Conservation (phyloP, 176 grass and related monocot genomes). For the Aechmea fasciata region DNA sequence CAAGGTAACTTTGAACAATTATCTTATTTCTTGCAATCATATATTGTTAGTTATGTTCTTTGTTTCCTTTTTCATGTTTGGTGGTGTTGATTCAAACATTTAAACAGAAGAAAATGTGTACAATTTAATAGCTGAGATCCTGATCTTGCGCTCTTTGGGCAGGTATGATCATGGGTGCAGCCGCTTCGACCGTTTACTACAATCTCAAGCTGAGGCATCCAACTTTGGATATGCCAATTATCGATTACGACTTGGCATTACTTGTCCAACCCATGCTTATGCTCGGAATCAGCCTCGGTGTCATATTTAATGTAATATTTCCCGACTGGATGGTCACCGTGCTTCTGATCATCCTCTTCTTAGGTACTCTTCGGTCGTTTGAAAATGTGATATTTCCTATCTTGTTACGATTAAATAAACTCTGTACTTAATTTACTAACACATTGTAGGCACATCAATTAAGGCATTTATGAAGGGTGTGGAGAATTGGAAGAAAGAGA, state of each 20-base stretch:
- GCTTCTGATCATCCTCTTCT: constrained; percentile 56
- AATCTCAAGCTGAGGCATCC: constrained; percentile 75
- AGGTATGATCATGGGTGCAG: constrained; percentile 81
- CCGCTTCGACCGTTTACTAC: constrained; percentile 63
- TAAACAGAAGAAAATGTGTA: not conserved
- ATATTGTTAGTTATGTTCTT: too few species aligned
- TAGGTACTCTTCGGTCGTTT: constrained; percentile 30
- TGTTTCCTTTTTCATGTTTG: not conserved
- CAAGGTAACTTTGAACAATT: too few species aligned
- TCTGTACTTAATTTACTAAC: too few species aligned
- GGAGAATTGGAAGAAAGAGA: constrained; percentile 62
- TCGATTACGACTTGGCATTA: constrained; percentile 71
- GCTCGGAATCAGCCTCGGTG: constrained; percentile 73
- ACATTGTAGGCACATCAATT: constrained; percentile 42
- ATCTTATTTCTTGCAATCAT: too few species aligned
- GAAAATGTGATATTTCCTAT: not conserved
- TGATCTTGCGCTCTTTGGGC: constrained; percentile 6
- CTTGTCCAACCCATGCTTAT: constrained; percentile 85
- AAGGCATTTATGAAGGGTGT: constrained; percentile 63
- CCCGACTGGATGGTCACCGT: constrained; percentile 65
- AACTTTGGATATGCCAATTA: constrained; percentile 55
- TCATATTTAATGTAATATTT: constrained; percentile 65
- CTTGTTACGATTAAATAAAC: not conserved
- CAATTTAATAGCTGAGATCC: not conserved
- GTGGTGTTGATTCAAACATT: not conserved